Conservation (phyloP, 139 green algal species). For the Chlorella sp. region DNA sequence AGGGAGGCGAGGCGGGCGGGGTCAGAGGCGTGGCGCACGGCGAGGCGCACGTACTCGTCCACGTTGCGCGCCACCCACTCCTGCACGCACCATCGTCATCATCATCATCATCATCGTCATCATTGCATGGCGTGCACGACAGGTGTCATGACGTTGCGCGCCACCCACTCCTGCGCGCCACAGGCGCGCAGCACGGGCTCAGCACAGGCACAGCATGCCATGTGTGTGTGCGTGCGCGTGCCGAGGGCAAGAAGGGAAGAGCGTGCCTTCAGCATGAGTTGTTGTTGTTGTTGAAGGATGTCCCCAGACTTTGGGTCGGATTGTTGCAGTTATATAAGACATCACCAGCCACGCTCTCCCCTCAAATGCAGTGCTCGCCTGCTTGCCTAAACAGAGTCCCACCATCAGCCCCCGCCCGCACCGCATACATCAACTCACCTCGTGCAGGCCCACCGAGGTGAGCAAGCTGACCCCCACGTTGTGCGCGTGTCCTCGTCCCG, state of each 20-base stretch:
- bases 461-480: slow-evolving; percentile 92
- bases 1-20: slow-evolving; percentile 46
- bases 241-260: no score
- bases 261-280: not conserved
- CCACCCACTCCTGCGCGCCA: no score
- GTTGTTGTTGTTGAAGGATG: not conserved
- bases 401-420: no score
- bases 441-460: slow-evolving; percentile 57
- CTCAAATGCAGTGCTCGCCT: not conserved
- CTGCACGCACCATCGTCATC: no score
- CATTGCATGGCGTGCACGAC: no score
- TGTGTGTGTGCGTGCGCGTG: no score
- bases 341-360: not conserved
- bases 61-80: slow-evolving; percentile 69
- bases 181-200: no score
- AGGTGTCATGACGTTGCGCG: no score
- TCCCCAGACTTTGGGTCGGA: not conserved
- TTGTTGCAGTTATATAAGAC: not conserved
- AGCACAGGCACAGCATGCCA: no score
- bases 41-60: slow-evolving; percentile 78
- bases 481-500: slow-evolving; percentile 85
- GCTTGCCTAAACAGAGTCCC: no score
- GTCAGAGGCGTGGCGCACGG: slow-evolving; percentile 48
- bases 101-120: no score
- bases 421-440: no score